Evolutionary conservation across 192 early-diverging fungal genomes (phyloP).

Genomic region (Coemansia brasiliensis): DNA sequence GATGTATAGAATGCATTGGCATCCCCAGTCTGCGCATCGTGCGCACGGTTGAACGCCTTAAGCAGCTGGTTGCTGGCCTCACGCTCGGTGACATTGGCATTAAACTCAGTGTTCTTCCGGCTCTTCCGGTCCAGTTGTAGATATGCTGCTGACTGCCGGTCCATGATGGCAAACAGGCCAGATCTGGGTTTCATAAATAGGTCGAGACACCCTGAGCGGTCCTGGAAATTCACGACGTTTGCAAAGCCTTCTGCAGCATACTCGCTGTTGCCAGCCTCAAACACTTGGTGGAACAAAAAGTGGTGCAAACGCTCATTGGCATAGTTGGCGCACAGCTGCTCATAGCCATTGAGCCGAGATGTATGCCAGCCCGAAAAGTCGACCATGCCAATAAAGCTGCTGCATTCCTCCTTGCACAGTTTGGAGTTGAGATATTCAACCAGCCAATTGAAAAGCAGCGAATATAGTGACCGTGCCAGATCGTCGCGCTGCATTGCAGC

Average conservation of each 20-base stretch:
- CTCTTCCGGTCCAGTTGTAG: constrained; percentile 24
- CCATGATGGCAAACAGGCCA: constrained; percentile 77
- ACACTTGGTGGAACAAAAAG: constrained; percentile 69
- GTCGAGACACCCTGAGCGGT: constrained; percentile 68
- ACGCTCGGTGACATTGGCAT: constrained; percentile 33
- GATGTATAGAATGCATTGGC: constrained; percentile 39
- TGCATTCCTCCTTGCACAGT: constrained; percentile 64
- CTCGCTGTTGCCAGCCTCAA: constrained; percentile 66
- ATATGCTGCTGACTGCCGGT: constrained; percentile 59
- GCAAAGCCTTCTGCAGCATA: constrained; percentile 63
- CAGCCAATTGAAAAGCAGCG: constrained; percentile 82
- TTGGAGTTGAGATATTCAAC: constrained; percentile 83
- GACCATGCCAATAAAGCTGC: constrained; percentile 79
- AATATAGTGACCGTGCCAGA: constrained; percentile 73
- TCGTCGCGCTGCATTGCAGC: constrained; percentile 74
- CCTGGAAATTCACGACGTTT: constrained; percentile 52
- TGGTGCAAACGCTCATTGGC: constrained; percentile 86
- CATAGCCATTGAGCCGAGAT: constrained; percentile 50
- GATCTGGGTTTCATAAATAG: constrained; percentile 67
- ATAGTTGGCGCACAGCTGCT: constrained; percentile 76
- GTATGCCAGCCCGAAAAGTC: constrained; percentile 81
- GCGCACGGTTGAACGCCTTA: constrained; percentile 47
- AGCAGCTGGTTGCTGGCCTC: constrained; percentile 52
- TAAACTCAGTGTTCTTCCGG: constrained; percentile 44
- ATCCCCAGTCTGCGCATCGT: constrained; percentile 37